A percentile compares a stretch with the other conserved stretches of the same genome.
Evolutionary conservation across 495 filamentous ascomycete genomes (phyloP).

Genomic region (Massariosphaeria phaeospora): DNA sequence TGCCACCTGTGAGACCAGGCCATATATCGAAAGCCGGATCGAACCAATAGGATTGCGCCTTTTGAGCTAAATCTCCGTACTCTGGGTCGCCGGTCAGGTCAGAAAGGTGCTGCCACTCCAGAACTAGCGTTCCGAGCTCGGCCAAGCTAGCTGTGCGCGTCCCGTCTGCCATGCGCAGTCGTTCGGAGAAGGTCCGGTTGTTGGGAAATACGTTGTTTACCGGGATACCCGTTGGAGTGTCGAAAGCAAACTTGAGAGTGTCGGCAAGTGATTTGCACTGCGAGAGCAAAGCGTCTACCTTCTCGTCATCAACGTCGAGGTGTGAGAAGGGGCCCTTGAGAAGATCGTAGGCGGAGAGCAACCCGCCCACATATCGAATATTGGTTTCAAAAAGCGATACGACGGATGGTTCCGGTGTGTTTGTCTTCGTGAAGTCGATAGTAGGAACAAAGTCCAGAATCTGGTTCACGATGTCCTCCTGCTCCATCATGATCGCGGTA

Average conservation of each 20-base stretch:
- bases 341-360: constrained; percentile 78
- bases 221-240: constrained; percentile 71
- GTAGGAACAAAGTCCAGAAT: constrained; percentile 64
- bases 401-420: constrained; percentile 19
- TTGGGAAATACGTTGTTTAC: constrained; percentile 65
- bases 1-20: constrained; percentile 71
- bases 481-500: constrained; percentile 74
- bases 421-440: constrained; percentile 64
- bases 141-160: constrained; percentile 33
- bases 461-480: constrained; percentile 58
- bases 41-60: constrained; percentile 66
- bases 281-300: constrained; percentile 53
- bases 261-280: constrained; percentile 69
- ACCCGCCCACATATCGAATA: constrained; percentile 76
- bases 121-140: constrained; percentile 45
- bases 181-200: constrained; percentile 32
- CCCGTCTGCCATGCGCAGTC: constrained; percentile 12
- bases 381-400: constrained; percentile 72
- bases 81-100: constrained; percentile 64
- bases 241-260: constrained; percentile 69
- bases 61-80: constrained; percentile 64
- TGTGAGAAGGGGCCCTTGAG: constrained; percentile 62
- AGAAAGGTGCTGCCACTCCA: constrained; percentile 82
- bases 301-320: constrained; percentile 40
- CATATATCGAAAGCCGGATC: constrained; percentile 64